phyloP scores from a whole-genome alignment of 2,329 filamentous ascomycete species.

The Phialocephala subalpina region DNA sequence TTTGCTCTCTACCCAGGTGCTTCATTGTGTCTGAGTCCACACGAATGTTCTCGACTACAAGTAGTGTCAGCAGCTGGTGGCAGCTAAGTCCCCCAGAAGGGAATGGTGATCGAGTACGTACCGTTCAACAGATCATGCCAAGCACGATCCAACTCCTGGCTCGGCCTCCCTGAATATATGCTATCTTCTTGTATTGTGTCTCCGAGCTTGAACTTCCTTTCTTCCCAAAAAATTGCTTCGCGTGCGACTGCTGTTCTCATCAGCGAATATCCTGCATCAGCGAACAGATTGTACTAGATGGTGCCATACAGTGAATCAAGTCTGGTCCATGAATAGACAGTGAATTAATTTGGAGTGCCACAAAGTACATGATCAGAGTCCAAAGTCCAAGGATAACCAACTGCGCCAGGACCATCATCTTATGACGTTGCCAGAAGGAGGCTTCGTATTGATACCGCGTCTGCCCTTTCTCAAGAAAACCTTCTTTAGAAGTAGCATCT shows the following conservation, averaged over 20 bases:
- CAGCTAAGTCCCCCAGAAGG: not conserved
- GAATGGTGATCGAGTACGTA: not conserved
- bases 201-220: not conserved
- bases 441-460: not conserved
- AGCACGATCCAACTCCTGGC: not conserved
- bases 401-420: not conserved
- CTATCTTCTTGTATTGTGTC: not conserved
- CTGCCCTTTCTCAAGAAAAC: not conserved
- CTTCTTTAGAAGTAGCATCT: not conserved
- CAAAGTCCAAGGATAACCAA: not conserved
- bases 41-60: not conserved
- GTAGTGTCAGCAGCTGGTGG: not conserved
- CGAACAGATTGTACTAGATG: not conserved
- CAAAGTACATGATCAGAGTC: not conserved
- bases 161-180: not conserved
- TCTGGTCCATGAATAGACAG: slow-evolving; percentile 1
- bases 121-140: slow-evolving; percentile 5
- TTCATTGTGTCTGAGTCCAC: not conserved
- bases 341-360: not conserved
- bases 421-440: not conserved
- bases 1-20: not conserved
- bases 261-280: not conserved
- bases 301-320: slow-evolving; percentile 2
- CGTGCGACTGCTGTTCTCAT: not conserved
- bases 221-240: not conserved